These are phyloP conservation scores for Nicotiana undulata DNA, from an alignment of 257 asterid genomes.

Conservation along the genomic window DNA sequence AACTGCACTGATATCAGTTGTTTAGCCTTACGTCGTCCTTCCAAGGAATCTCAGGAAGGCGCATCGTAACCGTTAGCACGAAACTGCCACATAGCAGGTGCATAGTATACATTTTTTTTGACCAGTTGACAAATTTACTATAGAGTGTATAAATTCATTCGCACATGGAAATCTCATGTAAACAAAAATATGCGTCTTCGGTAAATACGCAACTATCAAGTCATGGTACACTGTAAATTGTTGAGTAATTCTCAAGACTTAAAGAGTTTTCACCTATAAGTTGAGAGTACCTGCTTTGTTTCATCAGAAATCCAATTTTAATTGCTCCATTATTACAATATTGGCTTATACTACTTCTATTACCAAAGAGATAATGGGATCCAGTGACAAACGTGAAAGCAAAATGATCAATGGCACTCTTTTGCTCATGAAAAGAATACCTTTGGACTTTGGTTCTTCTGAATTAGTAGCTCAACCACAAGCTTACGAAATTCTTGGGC, in stretches of 20 bases:
- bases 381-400: background rate
- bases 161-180: background rate
- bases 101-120: no score
- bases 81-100: no score
- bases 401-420: background rate
- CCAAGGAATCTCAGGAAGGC: no score
- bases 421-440: background rate
- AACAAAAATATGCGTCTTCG: no score
- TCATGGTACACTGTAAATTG: background rate
- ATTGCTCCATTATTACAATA: no score
- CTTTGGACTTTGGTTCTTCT: background rate
- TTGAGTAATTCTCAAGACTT: no score
- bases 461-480: no score
- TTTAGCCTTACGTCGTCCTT: no score
- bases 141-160: constrained; percentile 14
- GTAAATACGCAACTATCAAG: background rate
- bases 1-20: no score
- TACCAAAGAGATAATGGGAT: background rate
- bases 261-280: background rate
- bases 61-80: no score
- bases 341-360: background rate
- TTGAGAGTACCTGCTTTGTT: background rate
- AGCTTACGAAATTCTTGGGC: no score
- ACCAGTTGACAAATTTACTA: background rate
- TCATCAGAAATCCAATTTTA: background rate